phyloP scores from a whole-genome alignment of 805 yeast species.

The Candida nitratophila region DNA sequence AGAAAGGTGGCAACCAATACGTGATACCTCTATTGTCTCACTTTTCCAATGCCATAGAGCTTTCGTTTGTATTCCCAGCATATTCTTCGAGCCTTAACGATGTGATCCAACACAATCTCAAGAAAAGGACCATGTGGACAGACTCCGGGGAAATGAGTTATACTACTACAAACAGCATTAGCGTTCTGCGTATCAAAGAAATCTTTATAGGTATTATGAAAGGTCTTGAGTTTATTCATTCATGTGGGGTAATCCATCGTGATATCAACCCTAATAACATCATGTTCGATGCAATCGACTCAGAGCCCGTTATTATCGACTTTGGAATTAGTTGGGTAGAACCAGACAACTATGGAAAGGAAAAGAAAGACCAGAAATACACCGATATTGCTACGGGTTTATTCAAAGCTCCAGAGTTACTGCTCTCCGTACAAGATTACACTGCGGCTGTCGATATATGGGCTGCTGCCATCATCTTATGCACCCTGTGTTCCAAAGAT shows the following conservation, averaged over 20 bases:
- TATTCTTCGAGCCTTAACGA: conserved; percentile 28
- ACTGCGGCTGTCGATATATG: conserved; percentile 58
- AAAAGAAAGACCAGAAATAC: conserved; percentile 34
- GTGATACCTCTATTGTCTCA: conserved; percentile 10
- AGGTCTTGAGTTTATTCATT: conserved; percentile 60
- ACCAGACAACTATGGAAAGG: conserved; percentile 63
- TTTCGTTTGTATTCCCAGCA: conserved; percentile 36
- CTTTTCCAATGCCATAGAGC: conserved; percentile 21
- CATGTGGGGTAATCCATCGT: conserved; percentile 57
- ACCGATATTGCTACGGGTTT: conserved; percentile 61
- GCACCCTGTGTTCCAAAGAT: conserved; percentile 39
- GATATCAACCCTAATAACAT: conserved; percentile 75
- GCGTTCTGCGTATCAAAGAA: conserved; percentile 9
- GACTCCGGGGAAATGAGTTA: conserved; percentile 10
- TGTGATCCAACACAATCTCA: conserved; percentile 26
- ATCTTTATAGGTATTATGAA: conserved; percentile 31
- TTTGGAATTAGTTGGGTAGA: conserved; percentile 31
- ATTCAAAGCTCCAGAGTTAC: conserved; percentile 69
- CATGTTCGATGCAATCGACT: conserved; percentile 21
- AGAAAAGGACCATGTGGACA: conserved; percentile 15
- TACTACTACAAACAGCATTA: conserved; percentile 10
- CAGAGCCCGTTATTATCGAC: conserved; percentile 31
- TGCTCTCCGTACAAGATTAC: conserved; percentile 54
- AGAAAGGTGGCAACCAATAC: conserved; percentile 4
- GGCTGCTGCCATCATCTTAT: conserved; percentile 59